Evolutionary conservation across 148 eudicot species (phyloP).

Genomic region (Diospyros kaki): DNA sequence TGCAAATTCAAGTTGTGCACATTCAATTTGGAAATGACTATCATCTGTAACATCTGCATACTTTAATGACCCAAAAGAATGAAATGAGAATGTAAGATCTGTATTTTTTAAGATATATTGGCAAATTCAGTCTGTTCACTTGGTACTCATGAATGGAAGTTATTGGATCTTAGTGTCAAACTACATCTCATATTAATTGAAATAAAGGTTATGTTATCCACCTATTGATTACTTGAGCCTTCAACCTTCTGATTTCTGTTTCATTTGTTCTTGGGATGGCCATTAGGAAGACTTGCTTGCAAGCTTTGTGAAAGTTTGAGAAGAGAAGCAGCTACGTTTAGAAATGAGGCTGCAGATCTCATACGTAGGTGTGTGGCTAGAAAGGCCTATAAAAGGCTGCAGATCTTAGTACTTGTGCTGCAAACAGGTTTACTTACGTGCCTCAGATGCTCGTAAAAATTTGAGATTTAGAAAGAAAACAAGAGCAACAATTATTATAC

Average conservation of each 20-base stretch:
- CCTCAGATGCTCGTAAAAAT: conserved; percentile 63
- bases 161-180: background rate
- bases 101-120: too few relatives aligned
- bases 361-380: conserved; percentile 69
- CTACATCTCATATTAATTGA: background rate
- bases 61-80: too few relatives aligned
- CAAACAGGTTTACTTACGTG: conserved; percentile 70
- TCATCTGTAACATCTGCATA: too few relatives aligned
- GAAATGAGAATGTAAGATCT: too few relatives aligned
- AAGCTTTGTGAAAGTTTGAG: conserved; percentile 49
- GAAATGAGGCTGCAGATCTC: conserved; percentile 59
- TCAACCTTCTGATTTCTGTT: background rate
- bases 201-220: background rate
- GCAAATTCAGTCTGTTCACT: too few relatives aligned
- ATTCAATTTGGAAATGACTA: too few relatives aligned
- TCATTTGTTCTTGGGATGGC: conserved; percentile 17
- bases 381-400: conserved; percentile 39
- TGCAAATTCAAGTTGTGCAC: too few relatives aligned
- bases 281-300: conserved; percentile 68
- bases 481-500: conserved; percentile 59
- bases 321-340: conserved; percentile 69
- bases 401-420: conserved; percentile 46
- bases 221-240: background rate
- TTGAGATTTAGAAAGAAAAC: conserved; percentile 57
- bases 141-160: too few relatives aligned